These are phyloP conservation scores for Penicillium flavigenum DNA, from an alignment of 495 filamentous ascomycete species.

Conservation along the genomic window DNA sequence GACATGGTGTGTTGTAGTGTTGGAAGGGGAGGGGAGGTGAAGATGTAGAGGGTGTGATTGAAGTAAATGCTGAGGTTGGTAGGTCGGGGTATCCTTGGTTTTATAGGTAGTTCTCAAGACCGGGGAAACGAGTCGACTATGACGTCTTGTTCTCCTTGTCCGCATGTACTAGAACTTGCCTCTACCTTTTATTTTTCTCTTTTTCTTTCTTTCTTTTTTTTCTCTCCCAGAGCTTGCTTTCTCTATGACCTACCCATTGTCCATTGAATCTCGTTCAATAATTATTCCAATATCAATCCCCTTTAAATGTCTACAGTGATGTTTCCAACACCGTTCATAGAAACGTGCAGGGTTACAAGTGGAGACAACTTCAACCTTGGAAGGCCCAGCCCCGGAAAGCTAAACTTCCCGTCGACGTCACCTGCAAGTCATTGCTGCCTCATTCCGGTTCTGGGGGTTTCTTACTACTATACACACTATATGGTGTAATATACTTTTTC, in stretches of 20 bases:
- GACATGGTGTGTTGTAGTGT: conserved; percentile 33
- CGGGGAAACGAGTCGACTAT: conserved; percentile 6
- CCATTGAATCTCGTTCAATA: too few species aligned
- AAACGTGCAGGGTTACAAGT: background rate
- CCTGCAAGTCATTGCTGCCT: conserved; percentile 27
- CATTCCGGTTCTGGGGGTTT: background rate
- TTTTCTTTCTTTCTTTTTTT: background rate
- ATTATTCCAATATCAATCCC: background rate
- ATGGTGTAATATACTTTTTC: too few species aligned
- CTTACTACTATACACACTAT: too few species aligned
- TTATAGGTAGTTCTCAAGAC: conserved; percentile 11
- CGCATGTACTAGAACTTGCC: background rate
- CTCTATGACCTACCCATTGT: too few species aligned
- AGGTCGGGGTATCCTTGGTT: conserved; percentile 6
- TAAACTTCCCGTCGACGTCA: conserved; percentile 30
- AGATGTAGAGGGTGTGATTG: background rate
- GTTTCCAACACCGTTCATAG: background rate
- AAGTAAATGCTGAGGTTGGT: background rate
- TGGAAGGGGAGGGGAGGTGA: background rate
- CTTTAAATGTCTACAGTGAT: background rate
- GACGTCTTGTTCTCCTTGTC: conserved; percentile 4
- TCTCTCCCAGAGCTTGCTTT: background rate
- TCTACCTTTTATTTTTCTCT: background rate
- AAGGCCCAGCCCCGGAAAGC: conserved; percentile 3
- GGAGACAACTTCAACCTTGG: too few species aligned